These are phyloP conservation scores for Neurospora africana DNA, from an alignment of 495 filamentous ascomycete species.

Conservation along the genomic window DNA sequence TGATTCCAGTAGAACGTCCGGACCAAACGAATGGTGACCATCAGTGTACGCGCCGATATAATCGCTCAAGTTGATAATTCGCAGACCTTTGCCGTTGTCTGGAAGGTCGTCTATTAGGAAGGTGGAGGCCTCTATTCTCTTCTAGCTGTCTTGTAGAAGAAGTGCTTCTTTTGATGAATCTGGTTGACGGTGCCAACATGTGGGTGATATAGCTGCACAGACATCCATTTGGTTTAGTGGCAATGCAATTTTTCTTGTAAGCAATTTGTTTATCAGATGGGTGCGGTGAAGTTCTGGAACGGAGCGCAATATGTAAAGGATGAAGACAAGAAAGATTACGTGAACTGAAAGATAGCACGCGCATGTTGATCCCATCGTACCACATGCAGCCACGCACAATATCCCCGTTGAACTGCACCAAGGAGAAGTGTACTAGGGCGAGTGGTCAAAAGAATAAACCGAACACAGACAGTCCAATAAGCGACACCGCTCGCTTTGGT, in stretches of 20 bases:
- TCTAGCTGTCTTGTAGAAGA: neutral
- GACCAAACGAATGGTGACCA: neutral
- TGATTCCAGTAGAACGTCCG: too few species aligned
- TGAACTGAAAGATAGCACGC: neutral
- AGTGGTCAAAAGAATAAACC: too few species aligned
- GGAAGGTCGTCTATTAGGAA: neutral
- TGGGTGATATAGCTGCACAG: neutral
- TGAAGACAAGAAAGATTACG: neutral
- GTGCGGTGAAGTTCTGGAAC: neutral
- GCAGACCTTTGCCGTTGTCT: neutral
- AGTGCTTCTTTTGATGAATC: too few species aligned
- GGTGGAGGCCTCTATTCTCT: neutral
- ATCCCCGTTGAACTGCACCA: too few species aligned
- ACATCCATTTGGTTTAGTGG: neutral
- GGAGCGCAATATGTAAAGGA: too few species aligned
- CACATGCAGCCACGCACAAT: too few species aligned
- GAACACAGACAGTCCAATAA: too few species aligned
- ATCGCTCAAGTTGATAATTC: neutral
- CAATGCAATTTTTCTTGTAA: neutral
- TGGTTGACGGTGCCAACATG: neutral
- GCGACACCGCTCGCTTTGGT: too few species aligned
- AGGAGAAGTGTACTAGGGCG: too few species aligned
- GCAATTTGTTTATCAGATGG: too few species aligned
- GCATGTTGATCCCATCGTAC: too few species aligned
- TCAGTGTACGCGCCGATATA: neutral